Conservation (phyloP, 768 basidiomycete species). For the Suillus plorans region DNA sequence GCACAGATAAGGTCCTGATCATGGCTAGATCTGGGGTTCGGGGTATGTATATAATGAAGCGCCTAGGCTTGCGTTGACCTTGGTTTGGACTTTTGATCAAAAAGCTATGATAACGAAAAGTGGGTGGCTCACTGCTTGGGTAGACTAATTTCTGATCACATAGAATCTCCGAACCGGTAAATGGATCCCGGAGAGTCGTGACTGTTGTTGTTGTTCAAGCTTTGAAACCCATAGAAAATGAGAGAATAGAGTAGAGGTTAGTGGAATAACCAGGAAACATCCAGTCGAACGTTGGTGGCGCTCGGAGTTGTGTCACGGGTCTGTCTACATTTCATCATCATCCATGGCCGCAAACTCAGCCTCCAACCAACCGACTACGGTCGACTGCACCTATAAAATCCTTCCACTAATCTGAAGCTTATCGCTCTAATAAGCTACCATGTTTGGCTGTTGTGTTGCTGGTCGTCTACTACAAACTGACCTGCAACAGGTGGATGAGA, state of each 20-base stretch:
- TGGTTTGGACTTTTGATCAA: neutral
- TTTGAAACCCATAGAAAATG: neutral
- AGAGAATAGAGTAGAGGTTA: neutral
- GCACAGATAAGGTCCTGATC: neutral
- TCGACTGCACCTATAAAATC: neutral
- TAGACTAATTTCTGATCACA: neutral
- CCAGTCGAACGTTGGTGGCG: neutral
- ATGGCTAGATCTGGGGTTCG: neutral
- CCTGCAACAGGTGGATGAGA: constrained; percentile 78
- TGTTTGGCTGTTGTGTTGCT: constrained; percentile 83
- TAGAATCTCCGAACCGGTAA: neutral
- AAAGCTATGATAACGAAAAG: neutral
- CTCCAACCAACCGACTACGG: neutral
- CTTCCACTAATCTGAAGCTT: neutral
- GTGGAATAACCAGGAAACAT: neutral
- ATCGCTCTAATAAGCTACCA: constrained; percentile 21
- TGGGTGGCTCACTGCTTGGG: neutral
- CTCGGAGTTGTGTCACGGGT: neutral
- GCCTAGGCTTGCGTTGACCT: constrained; percentile 1
- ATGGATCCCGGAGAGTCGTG: neutral
- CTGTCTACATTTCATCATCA: constrained; percentile 5
- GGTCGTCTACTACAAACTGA: constrained; percentile 80
- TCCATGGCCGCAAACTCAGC: neutral
- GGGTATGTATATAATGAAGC: neutral
- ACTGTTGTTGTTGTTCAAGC: neutral